Evolutionary conservation across 2,329 filamentous ascomycete species (phyloP).

Genomic region (Verticillium alfalfae): DNA sequence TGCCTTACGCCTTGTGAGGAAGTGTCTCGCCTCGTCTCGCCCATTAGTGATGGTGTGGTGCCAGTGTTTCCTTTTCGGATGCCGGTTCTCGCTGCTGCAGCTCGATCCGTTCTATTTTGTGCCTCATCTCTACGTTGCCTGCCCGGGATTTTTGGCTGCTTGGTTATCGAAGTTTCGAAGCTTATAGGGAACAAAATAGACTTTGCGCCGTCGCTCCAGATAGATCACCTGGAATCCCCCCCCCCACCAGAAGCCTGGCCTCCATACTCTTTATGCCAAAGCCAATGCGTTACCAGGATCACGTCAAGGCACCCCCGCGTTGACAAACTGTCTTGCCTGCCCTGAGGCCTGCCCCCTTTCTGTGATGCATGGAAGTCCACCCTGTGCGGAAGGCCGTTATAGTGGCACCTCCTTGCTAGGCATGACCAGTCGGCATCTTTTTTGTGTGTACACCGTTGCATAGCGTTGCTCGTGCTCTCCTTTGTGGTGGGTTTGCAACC

Average conservation of each 20-base stretch:
- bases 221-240: background rate
- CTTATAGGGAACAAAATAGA: slow-evolving; percentile 6
- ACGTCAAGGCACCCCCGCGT: background rate
- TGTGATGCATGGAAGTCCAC: too few relatives aligned
- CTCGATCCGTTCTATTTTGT: background rate
- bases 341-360: background rate
- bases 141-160: background rate
- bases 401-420: background rate
- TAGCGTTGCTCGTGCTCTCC: background rate
- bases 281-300: background rate
- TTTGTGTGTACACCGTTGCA: background rate
- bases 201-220: slow-evolving; percentile 3
- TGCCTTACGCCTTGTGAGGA: background rate
- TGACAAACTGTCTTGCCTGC: background rate
- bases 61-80: background rate
- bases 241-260: background rate
- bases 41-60: background rate
- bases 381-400: too few relatives aligned
- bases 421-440: background rate
- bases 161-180: slow-evolving; percentile 2
- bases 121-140: background rate
- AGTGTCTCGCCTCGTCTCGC: background rate
- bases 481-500: background rate
- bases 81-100: background rate
- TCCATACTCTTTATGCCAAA: background rate